Conservation (phyloP, 176 grass and related monocot genomes). For the Themeda triandra region DNA sequence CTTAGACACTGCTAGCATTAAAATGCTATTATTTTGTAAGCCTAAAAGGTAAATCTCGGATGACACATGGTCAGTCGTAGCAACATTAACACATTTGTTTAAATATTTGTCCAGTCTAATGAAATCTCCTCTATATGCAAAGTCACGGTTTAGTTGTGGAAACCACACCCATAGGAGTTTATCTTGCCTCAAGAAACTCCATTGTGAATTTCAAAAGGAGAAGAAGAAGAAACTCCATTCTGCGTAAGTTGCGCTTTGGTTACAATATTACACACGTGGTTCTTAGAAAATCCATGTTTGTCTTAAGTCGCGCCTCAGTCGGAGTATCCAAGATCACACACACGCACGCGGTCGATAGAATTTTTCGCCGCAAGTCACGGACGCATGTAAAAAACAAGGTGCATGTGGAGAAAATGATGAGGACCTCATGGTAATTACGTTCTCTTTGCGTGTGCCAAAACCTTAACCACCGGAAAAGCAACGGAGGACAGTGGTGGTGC, state of each 20-base stretch:
- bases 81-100: not conserved
- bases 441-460: not conserved
- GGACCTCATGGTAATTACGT: slow-evolving; percentile 18
- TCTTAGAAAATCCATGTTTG: not conserved
- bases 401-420: not conserved
- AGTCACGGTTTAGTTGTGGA: not conserved
- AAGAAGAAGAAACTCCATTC: no score
- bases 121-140: not conserved
- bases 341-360: not conserved
- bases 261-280: not conserved
- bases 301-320: not conserved
- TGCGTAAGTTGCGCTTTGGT: not conserved
- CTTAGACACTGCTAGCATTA: no score
- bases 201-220: no score
- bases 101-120: not conserved
- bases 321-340: no score
- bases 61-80: not conserved
- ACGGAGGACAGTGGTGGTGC: slow-evolving; percentile 8
- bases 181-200: no score
- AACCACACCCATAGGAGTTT: not conserved
- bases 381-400: not conserved
- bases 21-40: not conserved
- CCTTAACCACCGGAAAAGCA: slow-evolving; percentile 30
- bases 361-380: not conserved
- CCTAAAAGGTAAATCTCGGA: not conserved